A percentile compares a stretch with the other conserved stretches of the same genome.
phyloP scores from a whole-genome alignment of 441 rosid species.

The Mallotus repandus region DNA sequence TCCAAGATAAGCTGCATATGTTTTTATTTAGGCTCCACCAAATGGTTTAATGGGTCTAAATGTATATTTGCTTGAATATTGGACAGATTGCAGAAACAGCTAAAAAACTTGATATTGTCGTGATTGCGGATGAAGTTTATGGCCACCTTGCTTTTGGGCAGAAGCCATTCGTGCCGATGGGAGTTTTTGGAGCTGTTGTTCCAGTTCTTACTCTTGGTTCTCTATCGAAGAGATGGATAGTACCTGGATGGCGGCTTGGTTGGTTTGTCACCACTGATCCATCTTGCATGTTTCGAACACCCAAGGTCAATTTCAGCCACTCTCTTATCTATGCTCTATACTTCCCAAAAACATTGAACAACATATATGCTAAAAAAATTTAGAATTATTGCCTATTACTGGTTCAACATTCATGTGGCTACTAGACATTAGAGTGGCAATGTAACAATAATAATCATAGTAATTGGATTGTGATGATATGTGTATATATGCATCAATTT shows the following conservation, averaged over 20 bases:
- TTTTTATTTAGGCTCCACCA: too few relatives aligned
- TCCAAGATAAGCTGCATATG: too few relatives aligned
- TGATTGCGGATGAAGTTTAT: conserved; percentile 72
- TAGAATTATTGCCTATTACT: too few relatives aligned
- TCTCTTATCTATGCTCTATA: not conserved
- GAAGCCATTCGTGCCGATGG: conserved; percentile 58
- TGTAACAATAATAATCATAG: too few relatives aligned
- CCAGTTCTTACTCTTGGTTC: conserved; percentile 63
- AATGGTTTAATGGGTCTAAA: too few relatives aligned
- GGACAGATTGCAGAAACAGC: conserved; percentile 55
- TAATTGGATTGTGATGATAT: too few relatives aligned
- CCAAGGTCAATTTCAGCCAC: conserved; percentile 30
- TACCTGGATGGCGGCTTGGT: conserved; percentile 71
- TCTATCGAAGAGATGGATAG: conserved; percentile 68
- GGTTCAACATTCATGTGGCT: too few relatives aligned
- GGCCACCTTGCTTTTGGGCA: conserved; percentile 50
- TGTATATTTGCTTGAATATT: not conserved
- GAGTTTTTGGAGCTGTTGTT: conserved; percentile 45
- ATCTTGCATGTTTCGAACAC: conserved; percentile 34
- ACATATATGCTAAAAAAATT: too few relatives aligned
- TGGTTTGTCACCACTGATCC: conserved; percentile 56
- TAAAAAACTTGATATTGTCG: conserved; percentile 53
- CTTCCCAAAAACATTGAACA: too few relatives aligned
- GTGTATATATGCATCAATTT: too few relatives aligned
- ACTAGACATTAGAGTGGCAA: too few relatives aligned